Base-by-base conservation (phyloP, 1,139 yeast species). In the Kodamaea sp. region DNA sequence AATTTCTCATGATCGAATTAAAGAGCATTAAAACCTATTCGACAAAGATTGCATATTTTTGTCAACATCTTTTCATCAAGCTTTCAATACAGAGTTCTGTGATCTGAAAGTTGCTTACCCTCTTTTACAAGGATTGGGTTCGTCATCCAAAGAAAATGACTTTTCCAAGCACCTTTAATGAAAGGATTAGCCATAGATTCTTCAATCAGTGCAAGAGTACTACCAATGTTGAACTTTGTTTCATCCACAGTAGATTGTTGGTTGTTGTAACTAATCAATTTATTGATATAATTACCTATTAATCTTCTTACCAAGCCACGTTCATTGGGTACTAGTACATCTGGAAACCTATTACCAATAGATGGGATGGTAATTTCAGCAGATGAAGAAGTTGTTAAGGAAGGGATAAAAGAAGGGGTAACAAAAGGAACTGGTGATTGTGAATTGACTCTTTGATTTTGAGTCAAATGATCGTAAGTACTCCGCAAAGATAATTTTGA, bases 301-400 rank as follows among this genome's bases (percentile, higher is more conserved):
- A 61, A 36, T 15, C 45, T 43, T 6, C 52, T 49, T 12, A 56
- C 61, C 15, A 53, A 49, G 2, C 55, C 57, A 31, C 52, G 46
- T 22, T 62, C 66, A 37, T 57, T 60, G 9, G 67, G 59, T 11
- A 63, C 45, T 3, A 61, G 40, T 8, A 44, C 20, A 15, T 15
- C 20, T 4, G 20, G 20, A 15, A 15, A 15, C 20, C 20, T 15
- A 15, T 15, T 15, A 15, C 20, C 20, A 15, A 15, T 15, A 15
- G 20, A 15, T 15, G 20, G 20, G 20, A 3, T 15, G 20, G 20
- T 15, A 4, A 15, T 15, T 15, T 15, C 20, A 4, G 20, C 20
- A 15, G 20, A 15, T 15, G 20, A 15, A 15, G 20, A 15, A 15
- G 20, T 15, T 4, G 20, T 15, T 15, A 15, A 15, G 20, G 20